Conservation (phyloP, 768 basidiomycete genomes). For the Mycena olivaceomarginata region DNA sequence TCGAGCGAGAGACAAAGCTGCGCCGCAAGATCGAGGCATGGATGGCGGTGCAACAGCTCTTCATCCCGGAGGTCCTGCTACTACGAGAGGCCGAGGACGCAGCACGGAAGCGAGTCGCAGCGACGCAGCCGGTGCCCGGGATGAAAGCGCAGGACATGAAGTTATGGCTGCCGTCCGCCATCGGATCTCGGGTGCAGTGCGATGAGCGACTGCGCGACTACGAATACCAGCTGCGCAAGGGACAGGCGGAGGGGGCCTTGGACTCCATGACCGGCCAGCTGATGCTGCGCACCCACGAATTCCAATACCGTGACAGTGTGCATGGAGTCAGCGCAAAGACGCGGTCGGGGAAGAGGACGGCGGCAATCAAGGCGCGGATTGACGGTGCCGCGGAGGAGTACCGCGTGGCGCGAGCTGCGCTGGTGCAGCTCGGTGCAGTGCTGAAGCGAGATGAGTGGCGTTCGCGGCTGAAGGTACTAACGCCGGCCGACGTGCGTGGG, state of each 20-base stretch:
- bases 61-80: too few species aligned
- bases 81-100: too few species aligned
- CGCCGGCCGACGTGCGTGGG: not conserved
- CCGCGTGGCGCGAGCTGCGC: not conserved
- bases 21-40: too few species aligned
- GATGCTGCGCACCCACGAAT: not conserved
- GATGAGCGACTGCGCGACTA: not conserved
- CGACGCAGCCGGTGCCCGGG: too few species aligned
- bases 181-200: not conserved
- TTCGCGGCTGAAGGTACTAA: not conserved
- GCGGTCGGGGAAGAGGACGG: not conserved
- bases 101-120: too few species aligned
- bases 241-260: not conserved
- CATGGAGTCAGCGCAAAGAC: too few species aligned
- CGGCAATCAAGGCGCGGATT: not conserved
- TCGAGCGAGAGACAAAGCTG: too few species aligned
- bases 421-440: not conserved
- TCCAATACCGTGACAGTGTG: not conserved
- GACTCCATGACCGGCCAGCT: not conserved
- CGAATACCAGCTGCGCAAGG: conserved; percentile 3
- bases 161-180: conserved; percentile 8
- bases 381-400: not conserved
- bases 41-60: too few species aligned
- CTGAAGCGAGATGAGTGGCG: conserved; percentile 5
- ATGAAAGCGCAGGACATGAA: too few species aligned